phyloP scores from a whole-genome alignment of 805 yeast genomes.

The Pichia manshurica region DNA sequence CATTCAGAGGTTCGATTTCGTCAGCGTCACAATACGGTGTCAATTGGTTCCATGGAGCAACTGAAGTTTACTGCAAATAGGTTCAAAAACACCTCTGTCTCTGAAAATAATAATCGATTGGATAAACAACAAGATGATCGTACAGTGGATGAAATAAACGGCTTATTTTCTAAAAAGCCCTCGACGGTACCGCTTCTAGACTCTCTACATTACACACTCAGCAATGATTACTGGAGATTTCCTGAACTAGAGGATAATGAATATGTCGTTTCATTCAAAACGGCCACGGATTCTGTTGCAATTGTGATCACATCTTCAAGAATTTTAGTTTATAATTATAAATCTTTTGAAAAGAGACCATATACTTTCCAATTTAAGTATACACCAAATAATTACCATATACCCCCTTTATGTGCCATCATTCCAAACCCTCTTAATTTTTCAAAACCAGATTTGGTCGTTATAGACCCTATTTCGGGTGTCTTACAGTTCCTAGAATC shows the following conservation, averaged over 20 bases:
- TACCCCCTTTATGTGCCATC: slow-evolving; percentile 49
- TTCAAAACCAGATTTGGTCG: slow-evolving; percentile 63
- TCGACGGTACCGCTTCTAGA: background rate
- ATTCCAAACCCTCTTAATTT: slow-evolving; percentile 50
- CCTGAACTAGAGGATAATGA: slow-evolving; percentile 39
- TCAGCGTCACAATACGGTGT: background rate
- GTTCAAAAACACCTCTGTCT: background rate
- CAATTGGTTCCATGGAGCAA: slow-evolving; percentile 5
- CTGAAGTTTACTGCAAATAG: slow-evolving; percentile 8
- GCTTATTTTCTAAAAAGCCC: background rate
- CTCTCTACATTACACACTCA: background rate
- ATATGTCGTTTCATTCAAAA: slow-evolving; percentile 14
- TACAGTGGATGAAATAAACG: background rate
- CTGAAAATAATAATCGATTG: background rate
- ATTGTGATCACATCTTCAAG: slow-evolving; percentile 39
- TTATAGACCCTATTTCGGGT: slow-evolving; percentile 57
- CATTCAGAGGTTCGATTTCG: too few relatives aligned
- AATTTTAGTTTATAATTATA: slow-evolving; percentile 64
- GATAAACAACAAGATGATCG: background rate
- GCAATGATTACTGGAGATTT: slow-evolving; percentile 28
- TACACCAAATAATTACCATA: slow-evolving; percentile 21
- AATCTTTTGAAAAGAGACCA: slow-evolving; percentile 56
- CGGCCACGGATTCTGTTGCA: slow-evolving; percentile 26
- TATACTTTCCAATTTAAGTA: slow-evolving; percentile 49
- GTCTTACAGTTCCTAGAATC: slow-evolving; percentile 64